These are phyloP conservation scores for Pythium volutum DNA, from an alignment of 352 stramenopile species.

Conservation along the genomic window DNA sequence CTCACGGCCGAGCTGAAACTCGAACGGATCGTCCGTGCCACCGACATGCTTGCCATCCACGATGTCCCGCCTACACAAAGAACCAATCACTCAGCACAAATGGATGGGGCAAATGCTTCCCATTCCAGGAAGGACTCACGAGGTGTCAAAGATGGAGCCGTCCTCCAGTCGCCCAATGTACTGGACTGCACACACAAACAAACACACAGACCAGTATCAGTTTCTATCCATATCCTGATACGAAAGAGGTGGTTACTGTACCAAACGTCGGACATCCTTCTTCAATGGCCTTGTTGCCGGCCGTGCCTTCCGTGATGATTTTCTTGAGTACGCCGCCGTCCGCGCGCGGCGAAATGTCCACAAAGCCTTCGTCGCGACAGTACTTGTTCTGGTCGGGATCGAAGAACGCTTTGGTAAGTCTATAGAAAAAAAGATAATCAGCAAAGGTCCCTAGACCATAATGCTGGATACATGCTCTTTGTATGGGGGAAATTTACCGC, in stretches of 20 bases:
- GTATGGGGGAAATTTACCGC: constrained; percentile 28
- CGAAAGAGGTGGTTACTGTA: constrained; percentile 14
- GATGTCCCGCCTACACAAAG: constrained; percentile 52
- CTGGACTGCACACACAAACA: constrained; percentile 43
- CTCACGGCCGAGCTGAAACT: constrained; percentile 80
- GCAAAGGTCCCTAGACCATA: too few relatives aligned
- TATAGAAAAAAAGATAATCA: constrained; percentile 12
- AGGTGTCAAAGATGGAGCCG: constrained; percentile 87
- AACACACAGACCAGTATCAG: not conserved
- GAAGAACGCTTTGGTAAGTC: constrained; percentile 70
- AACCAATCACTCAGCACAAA: not conserved
- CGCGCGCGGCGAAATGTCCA: constrained; percentile 74
- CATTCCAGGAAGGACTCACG: constrained; percentile 35
- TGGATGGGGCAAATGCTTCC: too few relatives aligned
- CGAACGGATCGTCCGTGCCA: constrained; percentile 80
- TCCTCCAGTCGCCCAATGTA: constrained; percentile 81
- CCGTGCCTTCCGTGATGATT: constrained; percentile 58
- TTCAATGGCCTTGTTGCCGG: constrained; percentile 46
- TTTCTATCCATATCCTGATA: not conserved
- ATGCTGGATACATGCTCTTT: not conserved
- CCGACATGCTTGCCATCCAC: constrained; percentile 80
- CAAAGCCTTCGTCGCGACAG: constrained; percentile 70
- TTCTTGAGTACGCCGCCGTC: constrained; percentile 84
- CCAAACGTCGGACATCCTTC: constrained; percentile 82
- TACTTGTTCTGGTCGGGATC: constrained; percentile 64